phyloP scores from a whole-genome alignment of 768 basidiomycete species.

The Leccinum subgranulosum region DNA sequence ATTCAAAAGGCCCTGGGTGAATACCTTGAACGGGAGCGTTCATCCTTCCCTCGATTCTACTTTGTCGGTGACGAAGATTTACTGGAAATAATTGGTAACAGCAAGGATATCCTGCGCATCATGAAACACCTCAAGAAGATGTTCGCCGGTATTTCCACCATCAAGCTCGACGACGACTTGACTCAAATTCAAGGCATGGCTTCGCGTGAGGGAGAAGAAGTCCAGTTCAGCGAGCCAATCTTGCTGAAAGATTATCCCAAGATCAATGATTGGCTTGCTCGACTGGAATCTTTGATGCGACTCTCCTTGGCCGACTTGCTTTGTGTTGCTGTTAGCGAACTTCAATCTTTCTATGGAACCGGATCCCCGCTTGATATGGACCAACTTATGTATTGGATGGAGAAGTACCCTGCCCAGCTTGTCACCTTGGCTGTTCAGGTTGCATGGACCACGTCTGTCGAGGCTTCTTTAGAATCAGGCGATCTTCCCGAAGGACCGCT shows the following conservation, averaged over 20 bases:
- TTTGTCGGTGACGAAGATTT: slow-evolving; percentile 99
- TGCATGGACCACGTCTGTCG: slow-evolving; percentile 88
- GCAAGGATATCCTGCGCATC: slow-evolving; percentile 95
- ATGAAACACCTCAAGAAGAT: slow-evolving; percentile 99
- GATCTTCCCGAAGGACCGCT: slow-evolving; percentile 63
- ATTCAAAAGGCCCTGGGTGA: slow-evolving; percentile 99
- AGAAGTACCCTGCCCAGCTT: slow-evolving; percentile 92
- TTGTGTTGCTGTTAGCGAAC: slow-evolving; percentile 73
- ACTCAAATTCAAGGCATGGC: slow-evolving; percentile 91
- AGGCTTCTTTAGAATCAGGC: slow-evolving; percentile 57
- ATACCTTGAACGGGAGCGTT: slow-evolving; percentile 95
- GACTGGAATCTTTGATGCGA: slow-evolving; percentile 91
- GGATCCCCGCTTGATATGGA: slow-evolving; percentile 57
- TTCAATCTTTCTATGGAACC: slow-evolving; percentile 76
- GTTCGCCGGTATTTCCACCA: slow-evolving; percentile 96
- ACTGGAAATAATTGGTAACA: slow-evolving; percentile 98
- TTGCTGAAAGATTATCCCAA: slow-evolving; percentile 90
- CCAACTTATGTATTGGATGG: slow-evolving; percentile 85
- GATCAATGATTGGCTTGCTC: slow-evolving; percentile 98
- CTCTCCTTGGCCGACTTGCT: slow-evolving; percentile 82
- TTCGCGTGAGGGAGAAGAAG: slow-evolving; percentile 94
- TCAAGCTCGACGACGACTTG: slow-evolving; percentile 82
- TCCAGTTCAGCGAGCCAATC: slow-evolving; percentile 79
- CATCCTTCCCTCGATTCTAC: slow-evolving; percentile 98
- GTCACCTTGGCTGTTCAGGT: slow-evolving; percentile 95